Conservation (phyloP, 2,329 filamentous ascomycete species). For the Aureobasidium sp. region DNA sequence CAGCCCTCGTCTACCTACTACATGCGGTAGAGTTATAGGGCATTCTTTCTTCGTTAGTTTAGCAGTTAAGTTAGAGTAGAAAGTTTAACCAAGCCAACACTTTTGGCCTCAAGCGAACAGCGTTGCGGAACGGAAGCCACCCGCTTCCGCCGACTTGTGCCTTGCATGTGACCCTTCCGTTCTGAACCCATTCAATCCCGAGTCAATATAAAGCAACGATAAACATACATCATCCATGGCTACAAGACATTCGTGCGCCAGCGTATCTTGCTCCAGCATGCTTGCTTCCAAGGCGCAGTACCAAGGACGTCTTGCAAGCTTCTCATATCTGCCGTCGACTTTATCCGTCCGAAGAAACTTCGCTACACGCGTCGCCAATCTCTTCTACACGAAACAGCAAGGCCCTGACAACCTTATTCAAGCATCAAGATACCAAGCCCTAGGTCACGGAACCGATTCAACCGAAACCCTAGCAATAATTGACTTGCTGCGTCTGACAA, state of each 20-base stretch:
- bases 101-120: not conserved
- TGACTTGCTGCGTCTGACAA: not conserved
- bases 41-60: not conserved
- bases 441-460: not conserved
- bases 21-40: conserved; percentile 5
- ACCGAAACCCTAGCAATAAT: not conserved
- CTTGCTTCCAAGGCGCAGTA: no score
- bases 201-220: not conserved
- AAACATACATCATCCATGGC: not conserved
- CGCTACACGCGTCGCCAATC: not conserved
- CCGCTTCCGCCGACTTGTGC: not conserved
- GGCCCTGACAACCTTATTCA: not conserved
- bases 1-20: not conserved
- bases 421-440: not conserved
- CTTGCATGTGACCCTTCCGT: not conserved
- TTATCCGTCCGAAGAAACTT: not conserved
- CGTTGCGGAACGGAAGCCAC: not conserved
- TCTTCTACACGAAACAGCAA: not conserved
- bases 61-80: conserved; percentile 6
- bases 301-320: not conserved
- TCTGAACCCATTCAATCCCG: not conserved
- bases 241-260: no score
- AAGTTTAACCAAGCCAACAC: conserved; percentile 3
- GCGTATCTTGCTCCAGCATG: no score
- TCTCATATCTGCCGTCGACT: no score